phyloP scores from a whole-genome alignment of 306 rosid genomes.

The Pachyrhizus erosus region DNA sequence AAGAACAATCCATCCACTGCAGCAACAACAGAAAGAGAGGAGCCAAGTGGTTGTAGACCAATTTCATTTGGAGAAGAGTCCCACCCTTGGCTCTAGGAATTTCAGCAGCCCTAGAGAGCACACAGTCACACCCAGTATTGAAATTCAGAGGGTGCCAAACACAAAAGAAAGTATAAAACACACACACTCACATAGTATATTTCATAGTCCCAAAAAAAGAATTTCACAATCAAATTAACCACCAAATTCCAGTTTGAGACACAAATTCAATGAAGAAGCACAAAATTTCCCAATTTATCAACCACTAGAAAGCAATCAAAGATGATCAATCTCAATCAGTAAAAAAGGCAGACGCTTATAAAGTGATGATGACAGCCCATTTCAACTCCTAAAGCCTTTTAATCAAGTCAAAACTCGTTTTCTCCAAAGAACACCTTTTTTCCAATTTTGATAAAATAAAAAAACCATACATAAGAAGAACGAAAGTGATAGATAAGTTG shows the following conservation, averaged over 20 bases:
- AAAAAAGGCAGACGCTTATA: neutral
- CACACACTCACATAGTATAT: neutral
- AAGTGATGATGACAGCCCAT: neutral
- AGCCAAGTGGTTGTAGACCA: conserved; percentile 83
- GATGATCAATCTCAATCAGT: conserved; percentile 11
- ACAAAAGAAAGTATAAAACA: neutral
- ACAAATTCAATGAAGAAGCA: neutral
- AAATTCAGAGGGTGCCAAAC: conserved; percentile 17
- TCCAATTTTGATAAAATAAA: neutral
- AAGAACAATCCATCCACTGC: conserved; percentile 93
- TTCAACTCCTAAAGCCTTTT: neutral
- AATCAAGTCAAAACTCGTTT: conserved; percentile 1
- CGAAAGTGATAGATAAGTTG: neutral
- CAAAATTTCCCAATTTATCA: neutral
- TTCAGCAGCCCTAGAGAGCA: conserved; percentile 77
- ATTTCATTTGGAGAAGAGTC: conserved; percentile 83
- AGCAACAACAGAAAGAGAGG: conserved; percentile 78
- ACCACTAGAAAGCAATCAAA: conserved; percentile 1
- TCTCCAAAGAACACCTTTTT: neutral
- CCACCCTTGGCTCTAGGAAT: conserved; percentile 90
- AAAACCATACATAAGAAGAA: neutral
- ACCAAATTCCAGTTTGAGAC: conserved; percentile 6
- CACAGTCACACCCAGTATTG: conserved; percentile 67
- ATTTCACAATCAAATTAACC: conserved; percentile 17
- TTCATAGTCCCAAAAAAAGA: conserved; percentile 15